Base-by-base conservation (phyloP, 1,139 yeast genomes). In the Maudiozyma humilis region DNA sequence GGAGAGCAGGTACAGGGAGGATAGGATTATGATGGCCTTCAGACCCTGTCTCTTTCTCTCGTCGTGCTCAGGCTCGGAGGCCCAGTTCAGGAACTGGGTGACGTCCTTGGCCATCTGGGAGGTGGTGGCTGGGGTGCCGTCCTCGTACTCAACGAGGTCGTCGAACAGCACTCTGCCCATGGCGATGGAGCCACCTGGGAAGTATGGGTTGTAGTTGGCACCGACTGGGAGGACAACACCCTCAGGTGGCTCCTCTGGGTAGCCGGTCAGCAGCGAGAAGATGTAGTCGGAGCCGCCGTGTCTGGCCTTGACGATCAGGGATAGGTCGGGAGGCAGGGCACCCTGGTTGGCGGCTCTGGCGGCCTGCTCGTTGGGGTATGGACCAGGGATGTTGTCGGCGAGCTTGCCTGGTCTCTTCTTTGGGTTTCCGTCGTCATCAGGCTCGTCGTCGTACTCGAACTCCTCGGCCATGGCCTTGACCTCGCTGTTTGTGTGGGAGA, bases 101-200 rank as follows among this genome's bases (percentile, higher is more conserved):
- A 91, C 98, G 69, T 91, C 98, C 78, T 91, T 91, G 60, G 99
- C 98, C 97, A 91, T 88, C 75, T 91, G 99, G 47, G 98, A 83
- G 54, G 98, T 82, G 47, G 97, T 81, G 48, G 98, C 97, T 46
- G 95, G 96, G 51, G 98, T 93, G 64, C 98, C 98, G 67, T 91
- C 98, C 67, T 91, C 98, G 70, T 82, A 91, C 75, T 91, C 99
- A 54, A 91, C 97, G 65, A 91, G 75, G 56, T 87, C 98, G 65
- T 91, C 98, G 60, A 88, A 91, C 69, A 91, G 76, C 50, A 89
- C 97, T 74, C 98, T 85, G 66, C 87, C 97, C 98, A 91, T 91
- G 63, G 96, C 97, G 75, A 91, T 89, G 41, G 96, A 76, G 56
- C 98, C 97, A 72, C 97, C 97, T 64, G 99, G 97, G 95, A 91